Base-by-base conservation (phyloP, 129 eudicot species). In the Lactuca saligna region DNA sequence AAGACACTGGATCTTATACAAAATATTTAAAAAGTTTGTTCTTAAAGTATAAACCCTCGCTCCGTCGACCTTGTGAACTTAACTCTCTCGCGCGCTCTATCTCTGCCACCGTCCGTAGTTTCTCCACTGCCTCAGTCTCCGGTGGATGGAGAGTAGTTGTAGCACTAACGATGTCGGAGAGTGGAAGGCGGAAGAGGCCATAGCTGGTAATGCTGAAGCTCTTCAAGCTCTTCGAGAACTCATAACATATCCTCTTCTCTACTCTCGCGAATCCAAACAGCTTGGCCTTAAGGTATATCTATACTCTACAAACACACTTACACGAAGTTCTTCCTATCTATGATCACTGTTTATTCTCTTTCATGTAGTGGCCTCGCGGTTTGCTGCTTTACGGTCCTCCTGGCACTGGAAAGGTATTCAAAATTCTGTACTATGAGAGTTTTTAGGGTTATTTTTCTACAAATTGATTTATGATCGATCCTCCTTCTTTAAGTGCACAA, bases 311-410 rank as follows among this genome's bases (percentile, higher is more conserved):
- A 34, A 37, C 4, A 50, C 10, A 33, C 55, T 25, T 51, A 31
- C 57, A 12, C 20, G 33, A 1, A 67, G 6, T n/a, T 51, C 8
- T 56, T 16, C 25, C 9, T 33, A 13, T 5, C 9, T 37, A 9
- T 49, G 54, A 50, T 51, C 55, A 33, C 49, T 34, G 50, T 31
- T 69, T 31, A 3, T 20, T 35, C 15, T 25, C 6, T 48, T 2
- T 37, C 74, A 34, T 81, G 33, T 75, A 93, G 97, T 93, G 97
- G 97, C 95, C 88, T 75, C 85, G 88, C 7, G 92, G 95, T 53
- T 85, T 93, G 95, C 71, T 93, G 75, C 88, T 93, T 12, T 84
- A 86, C 54, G 98, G 98, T 38, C 98, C 98, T 20, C 95, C 97
- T 50, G 98, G 98, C 48, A 93, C 98, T 12, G 98, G 98, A 70